Base-by-base conservation (phyloP, 345 rosid species). In the Corchorus capsularis region DNA sequence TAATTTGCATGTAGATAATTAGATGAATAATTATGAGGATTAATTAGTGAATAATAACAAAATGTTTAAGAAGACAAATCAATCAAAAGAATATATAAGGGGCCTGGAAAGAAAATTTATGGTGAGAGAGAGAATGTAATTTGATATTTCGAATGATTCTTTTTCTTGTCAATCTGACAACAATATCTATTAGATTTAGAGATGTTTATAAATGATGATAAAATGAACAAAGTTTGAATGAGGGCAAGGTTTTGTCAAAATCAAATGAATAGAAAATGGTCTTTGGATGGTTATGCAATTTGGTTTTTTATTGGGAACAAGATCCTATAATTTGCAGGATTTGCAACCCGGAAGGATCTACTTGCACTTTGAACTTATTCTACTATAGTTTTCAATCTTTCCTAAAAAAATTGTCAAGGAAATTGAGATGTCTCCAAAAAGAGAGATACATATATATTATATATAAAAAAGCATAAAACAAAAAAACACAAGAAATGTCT, bases 211-310 rank as follows among this genome's bases (percentile, higher is more conserved):
- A 27, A 27, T 20, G 35, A 43, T 16, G 59, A 22, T 59, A 0
- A 2, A 20, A 35, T 56, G 61, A 47, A 14, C 13, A 6, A 6
- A 14, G 8, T 45, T 6, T 27, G 16, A 62, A 32, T 43, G 35
- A 41, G 9, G 17, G 56, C 35, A 64, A 74, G 52, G 80, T 54
- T 81, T 71, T 41, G 83, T 82, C 87, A 71, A 71, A 72, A 82
- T 82, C 85, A 75, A 27, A 72, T 80, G 80, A 77, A 80, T 77
- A 82, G 72, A 47, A 69, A 20, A 32, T 70, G 47, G 60, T 19
- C 62, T 80, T 17, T 72, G 82, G 80, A 75, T 16, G 73, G 69
- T 52, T 8, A 52, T 52, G 61, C 39, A 11, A 16, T 52, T 34
- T 10, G 32, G 63, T 76, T 67, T 69, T 75, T 41, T 46, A 34